Evolutionary conservation across 2,329 filamentous ascomycete species (phyloP), one percentile per base, ranked within the genome.

Genomic region (Xylariaceae sp.): DNA sequence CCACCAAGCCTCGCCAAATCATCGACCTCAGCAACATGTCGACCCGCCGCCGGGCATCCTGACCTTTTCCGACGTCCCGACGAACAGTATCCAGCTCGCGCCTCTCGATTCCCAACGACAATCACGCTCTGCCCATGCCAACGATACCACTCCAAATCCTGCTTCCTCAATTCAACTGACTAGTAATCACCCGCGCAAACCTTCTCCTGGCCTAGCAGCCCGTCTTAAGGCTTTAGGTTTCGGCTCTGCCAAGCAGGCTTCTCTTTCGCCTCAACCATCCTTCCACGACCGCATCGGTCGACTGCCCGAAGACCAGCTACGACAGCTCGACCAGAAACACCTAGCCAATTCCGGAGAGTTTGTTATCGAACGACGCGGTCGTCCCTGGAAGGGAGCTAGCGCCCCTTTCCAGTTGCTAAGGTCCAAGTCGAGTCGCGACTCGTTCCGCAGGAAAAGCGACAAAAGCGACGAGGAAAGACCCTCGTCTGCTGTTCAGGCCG

Each of bases 331-430:
- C 75, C 78, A 84, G 63, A 83, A 84, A 57, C 86, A 89, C 70
- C 81, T 82, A 63, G 81, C 84, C 57, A 78, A 79, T 68, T 83
- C 82, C 20, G 61, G 70, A 62, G 69, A 69, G 60, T 77, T 77
- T 62, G 77, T 76, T 63, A 77, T 90, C 66, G 80, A 87, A 72
- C 81, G 87, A 69, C 82, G 87, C 67, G 88, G 88, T 70, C 85
- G 86, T 68, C 83, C 88, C 65, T 91, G 89, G 89, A 89, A 84
- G 77, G 86, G 85, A 71, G 80, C 83, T 70, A 81, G 83, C 70
- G 77, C 81, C 65, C 77, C 79, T 61, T 76, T 85, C 52, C 68
- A 71, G 50, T 47, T 71, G 50, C 52, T 71, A 23, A 63, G 69
- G 44, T 70, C 69, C 40, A 69, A 60, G 41, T 69, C 69, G 20